Conservation (phyloP, 495 filamentous ascomycete species). For the Hypoxylon intermedium region DNA sequence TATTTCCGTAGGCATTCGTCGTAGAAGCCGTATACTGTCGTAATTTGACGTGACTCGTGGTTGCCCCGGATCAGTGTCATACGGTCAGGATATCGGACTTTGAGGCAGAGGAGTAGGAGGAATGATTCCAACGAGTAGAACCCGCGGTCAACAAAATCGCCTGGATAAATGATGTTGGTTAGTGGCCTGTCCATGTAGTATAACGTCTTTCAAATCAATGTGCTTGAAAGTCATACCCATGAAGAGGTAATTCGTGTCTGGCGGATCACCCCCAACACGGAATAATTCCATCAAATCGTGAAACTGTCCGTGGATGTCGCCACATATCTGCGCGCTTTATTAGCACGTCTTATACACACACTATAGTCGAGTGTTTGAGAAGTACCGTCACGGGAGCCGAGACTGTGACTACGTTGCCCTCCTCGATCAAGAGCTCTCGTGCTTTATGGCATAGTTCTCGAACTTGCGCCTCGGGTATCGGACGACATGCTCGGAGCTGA, state of each 20-base stretch:
- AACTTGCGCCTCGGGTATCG: slow-evolving; percentile 94
- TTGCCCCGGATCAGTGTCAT: slow-evolving; percentile 97
- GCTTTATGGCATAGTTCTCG: slow-evolving; percentile 98
- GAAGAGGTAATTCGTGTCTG: slow-evolving; percentile 98
- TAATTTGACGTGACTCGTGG: slow-evolving; percentile 97
- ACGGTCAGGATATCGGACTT: slow-evolving; percentile 96
- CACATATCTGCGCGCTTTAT: slow-evolving; percentile 75
- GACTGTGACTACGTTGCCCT: slow-evolving; percentile 96
- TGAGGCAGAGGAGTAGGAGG: slow-evolving; percentile 90
- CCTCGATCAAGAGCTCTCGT: slow-evolving; percentile 93
- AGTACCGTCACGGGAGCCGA: slow-evolving; percentile 89
- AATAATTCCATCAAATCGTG: slow-evolving; percentile 99
- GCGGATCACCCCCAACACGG: slow-evolving; percentile 90
- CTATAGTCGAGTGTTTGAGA: background rate
- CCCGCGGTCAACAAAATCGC: slow-evolving; percentile 96
- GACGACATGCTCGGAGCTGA: slow-evolving; percentile 91
- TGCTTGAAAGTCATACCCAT: slow-evolving; percentile 66
- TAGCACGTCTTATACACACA: slow-evolving; percentile 1
- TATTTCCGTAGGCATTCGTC: slow-evolving; percentile 98
- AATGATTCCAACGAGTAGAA: slow-evolving; percentile 98
- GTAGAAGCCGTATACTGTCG: slow-evolving; percentile 98
- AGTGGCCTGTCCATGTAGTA: slow-evolving; percentile 12
- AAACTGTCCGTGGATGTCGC: slow-evolving; percentile 98
- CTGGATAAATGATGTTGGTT: slow-evolving; percentile 44
- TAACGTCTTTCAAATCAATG: slow-evolving; percentile 6